Evolutionary conservation across 169 alveolate genomes (phyloP).

Genomic region (Plasmodium knowlesi): DNA sequence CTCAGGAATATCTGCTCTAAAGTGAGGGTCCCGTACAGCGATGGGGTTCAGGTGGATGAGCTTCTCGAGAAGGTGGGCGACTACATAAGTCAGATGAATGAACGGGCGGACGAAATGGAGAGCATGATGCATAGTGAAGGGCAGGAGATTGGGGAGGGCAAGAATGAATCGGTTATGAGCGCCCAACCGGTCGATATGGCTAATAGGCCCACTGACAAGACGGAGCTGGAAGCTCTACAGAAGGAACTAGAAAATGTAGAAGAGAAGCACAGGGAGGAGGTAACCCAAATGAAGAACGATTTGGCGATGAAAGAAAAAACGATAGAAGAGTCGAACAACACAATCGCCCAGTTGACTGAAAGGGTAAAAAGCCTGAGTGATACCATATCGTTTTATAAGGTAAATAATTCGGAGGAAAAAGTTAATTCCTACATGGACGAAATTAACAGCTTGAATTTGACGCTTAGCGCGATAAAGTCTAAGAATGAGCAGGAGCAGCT

Average conservation of each 20-base stretch:
- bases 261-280: slow-evolving; percentile 9
- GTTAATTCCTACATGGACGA: background rate
- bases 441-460: background rate
- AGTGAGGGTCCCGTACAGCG: slow-evolving; percentile 5
- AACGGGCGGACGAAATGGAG: background rate
- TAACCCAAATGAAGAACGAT: background rate
- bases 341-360: slow-evolving; percentile 15
- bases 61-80: background rate
- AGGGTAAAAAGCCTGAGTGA: slow-evolving; percentile 13
- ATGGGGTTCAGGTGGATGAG: slow-evolving; percentile 7
- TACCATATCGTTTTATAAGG: background rate
- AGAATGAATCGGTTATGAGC: background rate
- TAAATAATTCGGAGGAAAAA: background rate
- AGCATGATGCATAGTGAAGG: background rate
- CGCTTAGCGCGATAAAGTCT: slow-evolving; percentile 5
- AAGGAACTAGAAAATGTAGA: background rate
- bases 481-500: slow-evolving; percentile 6
- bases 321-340: slow-evolving; percentile 13
- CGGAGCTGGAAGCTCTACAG: background rate
- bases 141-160: background rate
- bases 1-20: slow-evolving; percentile 19
- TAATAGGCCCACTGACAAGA: background rate
- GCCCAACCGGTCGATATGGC: background rate
- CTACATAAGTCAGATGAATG: background rate
- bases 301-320: slow-evolving; percentile 29